Evolutionary conservation across 768 basidiomycete genomes (phyloP).

Genomic region (Pluteus cervinus): DNA sequence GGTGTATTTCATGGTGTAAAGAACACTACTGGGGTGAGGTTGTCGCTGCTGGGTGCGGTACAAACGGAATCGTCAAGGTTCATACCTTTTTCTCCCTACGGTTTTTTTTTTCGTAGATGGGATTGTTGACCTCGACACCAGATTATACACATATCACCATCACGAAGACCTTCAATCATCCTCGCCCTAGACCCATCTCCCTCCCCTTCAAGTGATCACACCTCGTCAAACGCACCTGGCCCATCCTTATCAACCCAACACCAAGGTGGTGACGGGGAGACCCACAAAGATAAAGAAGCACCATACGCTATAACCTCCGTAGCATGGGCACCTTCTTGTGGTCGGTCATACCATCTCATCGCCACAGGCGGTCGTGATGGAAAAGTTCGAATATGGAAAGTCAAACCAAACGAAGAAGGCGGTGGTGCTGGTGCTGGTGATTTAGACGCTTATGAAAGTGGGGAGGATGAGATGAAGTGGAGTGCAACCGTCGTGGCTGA

Average conservation of each 20-base stretch:
- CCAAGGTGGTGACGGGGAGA: too few relatives aligned
- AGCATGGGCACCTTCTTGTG: slow-evolving; percentile 92
- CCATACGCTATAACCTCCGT: slow-evolving; percentile 70
- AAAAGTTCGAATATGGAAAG: slow-evolving; percentile 83
- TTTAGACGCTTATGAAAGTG: too few relatives aligned
- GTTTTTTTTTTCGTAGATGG: slow-evolving; percentile 4
- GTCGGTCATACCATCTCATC: slow-evolving; percentile 89
- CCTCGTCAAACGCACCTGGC: slow-evolving; percentile 1
- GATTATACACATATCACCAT: slow-evolving; percentile 72
- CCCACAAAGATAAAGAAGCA: too few relatives aligned
- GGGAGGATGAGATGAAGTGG: slow-evolving; percentile 59
- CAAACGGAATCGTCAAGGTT: slow-evolving; percentile 73
- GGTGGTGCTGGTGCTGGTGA: slow-evolving; percentile 29
- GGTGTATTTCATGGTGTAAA: slow-evolving; percentile 94
- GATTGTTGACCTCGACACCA: slow-evolving; percentile 21
- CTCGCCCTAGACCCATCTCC: slow-evolving; percentile 55
- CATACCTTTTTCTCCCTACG: slow-evolving; percentile 7
- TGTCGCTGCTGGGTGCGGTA: slow-evolving; percentile 72
- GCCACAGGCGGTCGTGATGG: slow-evolving; percentile 90
- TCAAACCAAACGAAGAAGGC: slow-evolving; percentile 52
- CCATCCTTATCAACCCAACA: slow-evolving; percentile 8
- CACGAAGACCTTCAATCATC: slow-evolving; percentile 59
- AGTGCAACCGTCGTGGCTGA: slow-evolving; percentile 72
- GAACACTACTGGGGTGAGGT: slow-evolving; percentile 95
- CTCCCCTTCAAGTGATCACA: slow-evolving; percentile 4